Evolutionary conservation across 148 eudicot genomes (phyloP).

Genomic region (Pharnaceum exiguum): DNA sequence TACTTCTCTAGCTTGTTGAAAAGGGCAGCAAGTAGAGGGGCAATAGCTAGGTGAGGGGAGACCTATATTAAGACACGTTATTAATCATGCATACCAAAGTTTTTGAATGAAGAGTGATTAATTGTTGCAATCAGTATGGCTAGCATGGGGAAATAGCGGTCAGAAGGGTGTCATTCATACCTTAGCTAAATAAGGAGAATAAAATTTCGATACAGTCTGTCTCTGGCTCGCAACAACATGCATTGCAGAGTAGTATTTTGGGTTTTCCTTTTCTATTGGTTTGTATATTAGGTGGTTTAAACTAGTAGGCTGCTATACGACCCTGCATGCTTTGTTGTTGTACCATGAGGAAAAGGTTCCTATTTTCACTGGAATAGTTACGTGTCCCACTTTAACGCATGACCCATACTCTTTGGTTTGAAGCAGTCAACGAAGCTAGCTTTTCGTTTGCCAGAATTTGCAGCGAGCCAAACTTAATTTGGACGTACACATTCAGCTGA

Average conservation of each 20-base stretch:
- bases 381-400: constrained; percentile 1
- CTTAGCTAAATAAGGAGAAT: constrained; percentile 11
- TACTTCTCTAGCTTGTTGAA: too few relatives aligned
- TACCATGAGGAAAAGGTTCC: constrained; percentile 1
- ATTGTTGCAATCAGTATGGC: neutral
- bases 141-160: constrained; percentile 4
- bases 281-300: too few relatives aligned
- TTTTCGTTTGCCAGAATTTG: too few relatives aligned
- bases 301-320: neutral
- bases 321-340: neutral
- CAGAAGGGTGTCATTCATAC: constrained; percentile 12
- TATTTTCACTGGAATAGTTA: constrained; percentile 16
- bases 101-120: neutral
- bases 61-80: constrained; percentile 4
- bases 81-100: constrained; percentile 9
- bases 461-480: too few relatives aligned
- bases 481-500: too few relatives aligned
- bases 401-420: neutral
- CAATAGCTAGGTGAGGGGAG: too few relatives aligned
- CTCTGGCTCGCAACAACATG: neutral
- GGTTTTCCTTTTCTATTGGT: too few relatives aligned
- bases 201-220: constrained; percentile 2
- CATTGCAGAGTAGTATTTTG: constrained; percentile 1
- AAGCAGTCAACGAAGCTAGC: neutral
- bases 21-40: too few relatives aligned